Evolutionary conservation across 2,329 filamentous ascomycete genomes (phyloP).

Genomic region (Neoascochyta sp.): DNA sequence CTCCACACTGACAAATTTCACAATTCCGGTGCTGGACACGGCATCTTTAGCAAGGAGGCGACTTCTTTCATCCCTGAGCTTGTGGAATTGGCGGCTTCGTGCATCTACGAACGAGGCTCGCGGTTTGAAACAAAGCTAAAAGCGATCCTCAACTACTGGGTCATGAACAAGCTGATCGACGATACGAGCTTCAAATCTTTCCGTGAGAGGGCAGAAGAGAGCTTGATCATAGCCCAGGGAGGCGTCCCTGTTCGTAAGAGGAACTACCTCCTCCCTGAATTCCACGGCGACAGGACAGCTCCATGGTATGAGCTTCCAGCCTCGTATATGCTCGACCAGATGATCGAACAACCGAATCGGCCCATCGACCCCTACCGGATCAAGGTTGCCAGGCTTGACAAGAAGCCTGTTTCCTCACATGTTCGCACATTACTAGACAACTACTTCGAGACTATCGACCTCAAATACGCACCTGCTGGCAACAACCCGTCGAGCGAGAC

Average conservation of each 20-base stretch:
- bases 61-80: slow-evolving; percentile 61
- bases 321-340: slow-evolving; percentile 73
- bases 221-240: slow-evolving; percentile 30
- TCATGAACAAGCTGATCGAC: slow-evolving; percentile 61
- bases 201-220: slow-evolving; percentile 54
- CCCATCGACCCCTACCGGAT: slow-evolving; percentile 71
- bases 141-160: slow-evolving; percentile 66
- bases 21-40: slow-evolving; percentile 7
- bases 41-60: slow-evolving; percentile 33
- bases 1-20: slow-evolving; percentile 51
- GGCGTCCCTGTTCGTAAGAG: slow-evolving; percentile 48
- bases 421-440: slow-evolving; percentile 69
- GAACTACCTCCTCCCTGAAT: slow-evolving; percentile 67
- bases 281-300: slow-evolving; percentile 69
- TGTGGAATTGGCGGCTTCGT: slow-evolving; percentile 54
- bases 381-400: slow-evolving; percentile 59
- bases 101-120: slow-evolving; percentile 55
- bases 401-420: slow-evolving; percentile 61
- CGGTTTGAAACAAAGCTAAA: slow-evolving; percentile 60
- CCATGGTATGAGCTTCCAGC: slow-evolving; percentile 82
- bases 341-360: slow-evolving; percentile 70
- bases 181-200: slow-evolving; percentile 55
- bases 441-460: slow-evolving; percentile 59
- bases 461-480: slow-evolving; percentile 48
- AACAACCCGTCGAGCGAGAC: slow-evolving; percentile 34